Base-by-base conservation (phyloP, 2,329 filamentous ascomycete genomes). In the Alternaria dauci region DNA sequence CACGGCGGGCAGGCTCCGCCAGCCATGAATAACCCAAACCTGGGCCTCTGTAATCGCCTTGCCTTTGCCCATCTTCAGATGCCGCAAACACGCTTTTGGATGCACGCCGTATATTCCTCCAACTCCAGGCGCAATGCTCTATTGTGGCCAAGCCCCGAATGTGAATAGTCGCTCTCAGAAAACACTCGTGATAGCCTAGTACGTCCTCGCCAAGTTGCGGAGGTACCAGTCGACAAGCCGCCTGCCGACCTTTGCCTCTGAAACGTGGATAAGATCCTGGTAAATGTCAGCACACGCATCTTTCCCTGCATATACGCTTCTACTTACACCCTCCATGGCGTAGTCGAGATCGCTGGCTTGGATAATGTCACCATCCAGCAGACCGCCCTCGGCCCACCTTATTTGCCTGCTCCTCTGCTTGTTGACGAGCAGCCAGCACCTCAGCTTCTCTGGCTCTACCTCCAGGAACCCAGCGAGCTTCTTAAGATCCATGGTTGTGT, bases 151-250 rank as follows among this genome's bases (percentile, higher is more conserved):
- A 59, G 57, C 62, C 61, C 55, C 47, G 52, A 61, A 60, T 53
- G 44, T 58, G 54, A 61, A 52, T 53, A 52, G 26, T 46, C 51
- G 20, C 28, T 58, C 50, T 55, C 38, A 52, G 18, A 57, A 55
- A 55, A 38, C 53, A 38, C 50, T 36, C 54, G 39, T 55, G 25
- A 46, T 58, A 20, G 46, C 68, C 68, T 91, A 96, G 85, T 99
- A 99, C 60, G 94, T 96, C 79, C 95, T 90, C 62, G 94, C 92
- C 76, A 99, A 85, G 85, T 99, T 99, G 78, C 95, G 90, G 78
- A 99, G 88, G 81, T 99, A 99, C 95, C 95, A 99, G 82, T 99
- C 95, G 68, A 99, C 94, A 76, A 99, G 85, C 84, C 95, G 96
- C 74, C 95, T 88, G 77, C 95, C 95, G 62, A 97, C 93, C 89